Conservation (phyloP, 495 filamentous ascomycete species). For the Penicillium arizonense region DNA sequence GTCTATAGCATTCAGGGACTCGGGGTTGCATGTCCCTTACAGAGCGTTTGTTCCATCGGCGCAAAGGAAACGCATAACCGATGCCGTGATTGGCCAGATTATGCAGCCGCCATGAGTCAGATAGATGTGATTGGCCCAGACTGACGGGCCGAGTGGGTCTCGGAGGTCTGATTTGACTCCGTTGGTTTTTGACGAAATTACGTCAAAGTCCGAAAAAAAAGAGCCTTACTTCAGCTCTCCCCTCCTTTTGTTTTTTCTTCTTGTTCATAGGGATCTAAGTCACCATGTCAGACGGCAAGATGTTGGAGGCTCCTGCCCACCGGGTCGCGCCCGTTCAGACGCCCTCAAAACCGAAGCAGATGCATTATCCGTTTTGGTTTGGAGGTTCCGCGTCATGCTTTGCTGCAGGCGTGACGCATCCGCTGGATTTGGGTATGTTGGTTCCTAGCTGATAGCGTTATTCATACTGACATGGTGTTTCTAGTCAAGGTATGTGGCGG, state of each 20-base stretch:
- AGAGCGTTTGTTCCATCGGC: conserved; percentile 14
- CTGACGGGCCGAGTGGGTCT: conserved; percentile 23
- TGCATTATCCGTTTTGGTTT: conserved; percentile 89
- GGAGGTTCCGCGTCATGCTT: conserved; percentile 88
- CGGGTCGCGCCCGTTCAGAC: conserved; percentile 25
- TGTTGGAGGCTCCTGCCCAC: conserved; percentile 32
- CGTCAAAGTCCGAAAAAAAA: conserved; percentile 20
- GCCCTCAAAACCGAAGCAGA: conserved; percentile 32
- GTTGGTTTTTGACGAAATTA: conserved; percentile 30
- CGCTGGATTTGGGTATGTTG: conserved; percentile 65
- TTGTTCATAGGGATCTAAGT: conserved; percentile 14
- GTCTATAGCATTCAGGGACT: not conserved
- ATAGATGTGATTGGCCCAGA: conserved; percentile 14
- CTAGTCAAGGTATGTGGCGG: conserved; percentile 50
- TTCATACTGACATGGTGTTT: conserved; percentile 15
- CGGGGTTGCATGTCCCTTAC: not conserved
- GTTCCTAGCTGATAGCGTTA: not conserved
- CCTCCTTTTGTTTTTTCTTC: conserved; percentile 11
- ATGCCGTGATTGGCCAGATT: conserved; percentile 35
- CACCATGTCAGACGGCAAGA: conserved; percentile 42
- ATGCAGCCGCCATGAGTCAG: not conserved
- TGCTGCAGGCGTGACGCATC: conserved; percentile 87
- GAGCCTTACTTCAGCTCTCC: conserved; percentile 8
- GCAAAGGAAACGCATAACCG: conserved; percentile 21
- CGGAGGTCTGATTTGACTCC: conserved; percentile 43